phyloP scores from a whole-genome alignment of 495 filamentous ascomycete genomes.

The Gamarada debralockiae region DNA sequence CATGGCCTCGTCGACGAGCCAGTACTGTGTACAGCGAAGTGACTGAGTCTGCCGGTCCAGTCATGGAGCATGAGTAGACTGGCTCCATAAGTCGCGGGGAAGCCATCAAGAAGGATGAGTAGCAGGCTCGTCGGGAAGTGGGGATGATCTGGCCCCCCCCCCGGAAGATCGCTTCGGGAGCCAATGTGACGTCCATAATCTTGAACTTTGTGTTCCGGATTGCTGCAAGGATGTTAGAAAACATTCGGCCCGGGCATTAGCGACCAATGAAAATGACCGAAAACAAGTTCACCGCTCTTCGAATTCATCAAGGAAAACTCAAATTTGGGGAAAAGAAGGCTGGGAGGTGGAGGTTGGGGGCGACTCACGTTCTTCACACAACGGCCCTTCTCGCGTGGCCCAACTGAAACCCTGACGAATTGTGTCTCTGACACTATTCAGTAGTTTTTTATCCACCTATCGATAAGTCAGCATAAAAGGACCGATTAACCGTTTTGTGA shows the following conservation, averaged over 20 bases:
- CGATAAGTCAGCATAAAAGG: slow-evolving; percentile 24
- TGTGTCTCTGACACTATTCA: slow-evolving; percentile 83
- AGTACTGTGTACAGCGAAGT: slow-evolving; percentile 88
- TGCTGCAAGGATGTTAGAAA: slow-evolving; percentile 43
- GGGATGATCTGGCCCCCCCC: slow-evolving; percentile 98
- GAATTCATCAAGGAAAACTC: slow-evolving; percentile 15
- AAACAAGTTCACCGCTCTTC: slow-evolving; percentile 25
- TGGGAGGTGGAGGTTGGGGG: slow-evolving; percentile 13
- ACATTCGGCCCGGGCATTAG: slow-evolving; percentile 6
- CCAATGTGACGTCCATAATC: slow-evolving; percentile 85
- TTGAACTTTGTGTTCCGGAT: slow-evolving; percentile 96
- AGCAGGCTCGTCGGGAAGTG: slow-evolving; percentile 85
- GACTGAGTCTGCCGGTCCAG: slow-evolving; percentile 86
- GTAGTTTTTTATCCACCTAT: slow-evolving; percentile 82
- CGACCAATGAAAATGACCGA: slow-evolving; percentile 18
- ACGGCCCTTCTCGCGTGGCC: slow-evolving; percentile 89
- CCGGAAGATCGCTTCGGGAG: slow-evolving; percentile 84
- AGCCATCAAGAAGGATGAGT: slow-evolving; percentile 94
- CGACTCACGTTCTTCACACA: slow-evolving; percentile 95
- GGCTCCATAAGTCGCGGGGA: slow-evolving; percentile 95
- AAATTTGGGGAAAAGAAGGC: slow-evolving; percentile 19
- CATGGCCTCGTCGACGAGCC: slow-evolving; percentile 83
- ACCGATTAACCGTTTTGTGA: slow-evolving; percentile 19
- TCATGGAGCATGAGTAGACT: slow-evolving; percentile 87
- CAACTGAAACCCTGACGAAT: slow-evolving; percentile 94